phyloP scores from a whole-genome alignment of 208 protist species.

The Crithidia sp. region DNA sequence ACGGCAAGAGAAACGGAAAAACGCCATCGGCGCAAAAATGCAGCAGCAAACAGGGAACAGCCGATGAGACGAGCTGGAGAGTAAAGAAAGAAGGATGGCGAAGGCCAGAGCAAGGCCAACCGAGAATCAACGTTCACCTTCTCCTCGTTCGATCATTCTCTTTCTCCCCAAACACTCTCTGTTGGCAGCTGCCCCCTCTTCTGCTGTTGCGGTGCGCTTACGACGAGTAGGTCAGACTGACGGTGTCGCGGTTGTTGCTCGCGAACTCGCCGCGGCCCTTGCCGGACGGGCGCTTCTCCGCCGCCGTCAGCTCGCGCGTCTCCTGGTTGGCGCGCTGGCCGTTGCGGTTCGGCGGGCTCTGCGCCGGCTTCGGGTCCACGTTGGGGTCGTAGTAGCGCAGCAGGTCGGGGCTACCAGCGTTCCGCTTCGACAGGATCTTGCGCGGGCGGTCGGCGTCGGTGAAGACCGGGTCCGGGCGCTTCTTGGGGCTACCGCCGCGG shows the following conservation, averaged over 20 bases:
- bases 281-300: conserved; percentile 17
- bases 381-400: conserved; percentile 73
- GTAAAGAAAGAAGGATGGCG: too few species aligned
- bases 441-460: conserved; percentile 11
- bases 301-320: conserved; percentile 22
- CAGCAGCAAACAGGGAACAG: too few species aligned
- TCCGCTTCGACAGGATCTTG: conserved; percentile 31
- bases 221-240: conserved; percentile 9
- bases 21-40: too few species aligned
- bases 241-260: conserved; percentile 8
- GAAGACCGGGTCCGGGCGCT: conserved; percentile 25
- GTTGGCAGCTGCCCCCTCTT: not conserved
- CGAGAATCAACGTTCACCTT: too few species aligned
- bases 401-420: conserved; percentile 32
- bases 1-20: too few species aligned
- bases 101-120: too few species aligned
- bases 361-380: conserved; percentile 42
- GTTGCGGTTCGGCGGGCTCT: conserved; percentile 13
- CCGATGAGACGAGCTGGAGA: too few species aligned
- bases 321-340: conserved; percentile 50
- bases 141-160: too few species aligned
- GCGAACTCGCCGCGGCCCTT: conserved; percentile 27
- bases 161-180: too few species aligned
- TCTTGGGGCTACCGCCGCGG: conserved; percentile 11
- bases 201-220: not conserved